phyloP scores from a whole-genome alignment of 2,329 filamentous ascomycete species.

The Passalora sequoiae region DNA sequence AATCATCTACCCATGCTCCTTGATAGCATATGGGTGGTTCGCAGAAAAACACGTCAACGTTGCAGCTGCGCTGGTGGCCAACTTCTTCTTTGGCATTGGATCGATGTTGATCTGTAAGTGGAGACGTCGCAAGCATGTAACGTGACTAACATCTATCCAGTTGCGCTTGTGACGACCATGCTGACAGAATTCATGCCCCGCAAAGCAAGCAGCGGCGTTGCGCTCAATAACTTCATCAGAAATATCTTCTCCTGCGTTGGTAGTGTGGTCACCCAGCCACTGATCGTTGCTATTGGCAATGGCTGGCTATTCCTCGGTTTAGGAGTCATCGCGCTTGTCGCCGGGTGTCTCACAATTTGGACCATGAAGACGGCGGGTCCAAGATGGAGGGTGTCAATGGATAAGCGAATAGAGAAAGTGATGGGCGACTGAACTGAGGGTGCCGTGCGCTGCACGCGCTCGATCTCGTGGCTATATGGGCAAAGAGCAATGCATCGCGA shows the following conservation, averaged over 20 bases:
- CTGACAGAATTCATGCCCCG: constrained; percentile 77
- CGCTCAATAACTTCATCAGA: constrained; percentile 73
- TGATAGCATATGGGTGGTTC: constrained; percentile 76
- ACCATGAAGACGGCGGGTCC: constrained; percentile 33
- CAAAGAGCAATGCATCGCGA: constrained; percentile 4
- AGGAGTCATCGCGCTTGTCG: constrained; percentile 26
- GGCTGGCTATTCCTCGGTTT: constrained; percentile 69
- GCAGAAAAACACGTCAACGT: constrained; percentile 52
- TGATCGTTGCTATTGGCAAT: constrained; percentile 65
- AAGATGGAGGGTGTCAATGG: constrained; percentile 32
- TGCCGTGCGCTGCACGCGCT: too few species aligned
- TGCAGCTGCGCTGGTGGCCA: constrained; percentile 32
- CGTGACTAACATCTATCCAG: too few species aligned
- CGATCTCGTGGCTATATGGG: too few species aligned
- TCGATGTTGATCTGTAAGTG: constrained; percentile 80
- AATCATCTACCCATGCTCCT: constrained; percentile 61
- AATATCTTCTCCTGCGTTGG: constrained; percentile 74
- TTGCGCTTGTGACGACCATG: constrained; percentile 70
- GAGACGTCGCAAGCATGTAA: too few species aligned
- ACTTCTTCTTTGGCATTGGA: constrained; percentile 61
- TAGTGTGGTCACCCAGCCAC: constrained; percentile 62
- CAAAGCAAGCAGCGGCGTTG: constrained; percentile 65
- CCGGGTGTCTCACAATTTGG: constrained; percentile 28
- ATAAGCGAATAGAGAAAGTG: constrained; percentile 26
- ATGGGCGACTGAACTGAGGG: constrained; percentile 22